These are phyloP conservation scores for Xylaria cubensis DNA, from an alignment of 495 filamentous ascomycete species.

Conservation along the genomic window DNA sequence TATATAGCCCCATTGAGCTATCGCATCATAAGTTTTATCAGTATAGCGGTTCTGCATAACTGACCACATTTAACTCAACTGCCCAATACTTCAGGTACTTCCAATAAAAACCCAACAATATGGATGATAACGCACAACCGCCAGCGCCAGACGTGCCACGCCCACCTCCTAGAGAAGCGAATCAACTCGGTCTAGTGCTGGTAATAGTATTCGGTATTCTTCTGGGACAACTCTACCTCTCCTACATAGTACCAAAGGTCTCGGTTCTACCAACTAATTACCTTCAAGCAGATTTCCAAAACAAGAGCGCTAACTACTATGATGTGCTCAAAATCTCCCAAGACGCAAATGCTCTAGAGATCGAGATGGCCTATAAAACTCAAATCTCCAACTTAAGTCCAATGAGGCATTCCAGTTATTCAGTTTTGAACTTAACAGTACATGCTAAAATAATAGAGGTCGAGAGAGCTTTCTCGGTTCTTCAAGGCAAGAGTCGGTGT, in stretches of 20 bases:
- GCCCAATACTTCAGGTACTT: background rate
- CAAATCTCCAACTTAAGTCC: background rate
- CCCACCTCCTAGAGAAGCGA: background rate
- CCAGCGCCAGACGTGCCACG: background rate
- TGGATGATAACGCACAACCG: background rate
- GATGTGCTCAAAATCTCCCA: background rate
- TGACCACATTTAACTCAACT: background rate
- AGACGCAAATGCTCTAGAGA: background rate
- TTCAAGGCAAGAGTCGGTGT: background rate
- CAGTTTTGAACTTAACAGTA: background rate
- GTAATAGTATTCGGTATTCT: background rate
- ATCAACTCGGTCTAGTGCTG: background rate
- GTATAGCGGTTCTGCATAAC: background rate
- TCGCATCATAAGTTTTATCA: background rate
- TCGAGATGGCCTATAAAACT: background rate
- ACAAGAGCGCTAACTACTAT: background rate
- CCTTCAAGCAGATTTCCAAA: background rate
- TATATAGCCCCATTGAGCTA: background rate
- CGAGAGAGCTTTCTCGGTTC: background rate
- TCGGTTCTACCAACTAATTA: background rate
- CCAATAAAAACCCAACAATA: background rate
- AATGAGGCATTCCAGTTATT: background rate
- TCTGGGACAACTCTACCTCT: conserved; percentile 1
- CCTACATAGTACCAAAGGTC: background rate
- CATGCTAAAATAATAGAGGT: background rate